Evolutionary conservation across 768 basidiomycete genomes (phyloP).

Genomic region (Galerina marginata): DNA sequence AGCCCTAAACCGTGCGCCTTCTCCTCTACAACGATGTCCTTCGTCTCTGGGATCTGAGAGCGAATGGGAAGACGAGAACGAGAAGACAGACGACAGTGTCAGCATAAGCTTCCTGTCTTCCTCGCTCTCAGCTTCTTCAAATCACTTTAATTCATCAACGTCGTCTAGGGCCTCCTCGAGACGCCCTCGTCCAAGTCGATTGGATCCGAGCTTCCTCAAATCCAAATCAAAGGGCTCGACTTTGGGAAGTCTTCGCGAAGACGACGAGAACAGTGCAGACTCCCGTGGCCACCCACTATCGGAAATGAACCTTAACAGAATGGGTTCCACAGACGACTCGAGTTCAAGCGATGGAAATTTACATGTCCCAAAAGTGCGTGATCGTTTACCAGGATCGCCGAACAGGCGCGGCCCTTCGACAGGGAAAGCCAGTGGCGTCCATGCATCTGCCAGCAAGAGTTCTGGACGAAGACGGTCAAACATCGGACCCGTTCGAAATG

Average conservation of each 20-base stretch:
- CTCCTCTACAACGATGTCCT: constrained; percentile 45
- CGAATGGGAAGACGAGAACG: constrained; percentile 91
- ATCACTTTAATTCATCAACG: constrained; percentile 31
- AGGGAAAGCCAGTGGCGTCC: constrained; percentile 36
- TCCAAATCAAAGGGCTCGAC: constrained; percentile 50
- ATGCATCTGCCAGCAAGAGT: constrained; percentile 29
- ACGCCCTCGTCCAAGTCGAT: constrained; percentile 66
- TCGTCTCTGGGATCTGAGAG: constrained; percentile 72
- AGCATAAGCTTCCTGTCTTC: constrained; percentile 56
- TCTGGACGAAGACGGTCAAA: constrained; percentile 60
- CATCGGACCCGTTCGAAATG: constrained; percentile 75
- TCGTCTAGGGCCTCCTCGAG: constrained; percentile 39
- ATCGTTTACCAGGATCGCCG: constrained; percentile 47
- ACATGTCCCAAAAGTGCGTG: constrained; percentile 45
- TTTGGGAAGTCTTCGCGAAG: constrained; percentile 69
- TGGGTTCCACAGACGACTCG: constrained; percentile 38
- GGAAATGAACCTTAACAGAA: constrained; percentile 71
- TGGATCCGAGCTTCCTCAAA: constrained; percentile 75
- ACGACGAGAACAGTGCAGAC: constrained; percentile 59
- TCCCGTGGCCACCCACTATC: constrained; percentile 52
- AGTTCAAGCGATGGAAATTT: constrained; percentile 34
- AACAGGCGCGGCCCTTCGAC: constrained; percentile 57
- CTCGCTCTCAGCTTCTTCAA: constrained; percentile 44
- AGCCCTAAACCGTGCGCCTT: constrained; percentile 27
- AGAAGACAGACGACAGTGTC: constrained; percentile 81